Conservation (phyloP, 2,329 filamentous ascomycete genomes). For the Fulvia fulva region DNA sequence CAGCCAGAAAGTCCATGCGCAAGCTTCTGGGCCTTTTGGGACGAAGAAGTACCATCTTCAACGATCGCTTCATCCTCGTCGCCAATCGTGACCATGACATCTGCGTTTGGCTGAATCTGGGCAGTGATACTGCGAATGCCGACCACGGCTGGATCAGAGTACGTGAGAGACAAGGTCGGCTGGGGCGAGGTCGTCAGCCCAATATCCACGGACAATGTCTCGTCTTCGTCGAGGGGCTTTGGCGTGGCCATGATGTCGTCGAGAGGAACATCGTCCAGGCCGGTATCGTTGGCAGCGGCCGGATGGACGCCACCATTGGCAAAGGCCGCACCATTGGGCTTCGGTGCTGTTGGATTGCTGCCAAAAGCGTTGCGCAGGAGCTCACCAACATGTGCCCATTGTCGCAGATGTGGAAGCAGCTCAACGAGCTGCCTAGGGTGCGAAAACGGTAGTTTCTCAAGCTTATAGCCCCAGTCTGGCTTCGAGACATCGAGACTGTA, state of each 20-base stretch:
- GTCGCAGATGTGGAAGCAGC: slow-evolving; percentile 69
- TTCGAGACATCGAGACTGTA: slow-evolving; percentile 69
- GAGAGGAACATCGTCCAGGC: neutral
- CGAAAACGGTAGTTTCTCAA: slow-evolving; percentile 68
- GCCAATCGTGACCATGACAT: slow-evolving; percentile 13
- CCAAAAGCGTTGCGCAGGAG: slow-evolving; percentile 49
- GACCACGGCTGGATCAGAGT: slow-evolving; percentile 45
- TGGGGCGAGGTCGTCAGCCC: slow-evolving; percentile 31
- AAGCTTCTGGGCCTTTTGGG: slow-evolving; percentile 31
- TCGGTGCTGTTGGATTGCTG: neutral
- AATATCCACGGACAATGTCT: slow-evolving; percentile 29
- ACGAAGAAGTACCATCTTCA: slow-evolving; percentile 26
- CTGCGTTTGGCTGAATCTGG: slow-evolving; percentile 17
- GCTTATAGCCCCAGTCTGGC: slow-evolving; percentile 63
- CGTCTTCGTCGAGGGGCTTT: neutral
- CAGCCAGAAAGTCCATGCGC: slow-evolving; percentile 44
- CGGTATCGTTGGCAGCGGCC: neutral
- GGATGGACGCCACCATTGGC: neutral
- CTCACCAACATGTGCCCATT: slow-evolving; percentile 67
- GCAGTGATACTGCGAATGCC: slow-evolving; percentile 37
- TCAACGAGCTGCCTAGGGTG: slow-evolving; percentile 73
- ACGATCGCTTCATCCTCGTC: slow-evolving; percentile 8
- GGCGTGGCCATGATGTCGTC: slow-evolving; percentile 6
- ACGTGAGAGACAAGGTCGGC: slow-evolving; percentile 29
- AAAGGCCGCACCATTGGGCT: neutral